phyloP scores from a whole-genome alignment of 805 yeast species.

The Saccharomycopsis synnaedendra region DNA sequence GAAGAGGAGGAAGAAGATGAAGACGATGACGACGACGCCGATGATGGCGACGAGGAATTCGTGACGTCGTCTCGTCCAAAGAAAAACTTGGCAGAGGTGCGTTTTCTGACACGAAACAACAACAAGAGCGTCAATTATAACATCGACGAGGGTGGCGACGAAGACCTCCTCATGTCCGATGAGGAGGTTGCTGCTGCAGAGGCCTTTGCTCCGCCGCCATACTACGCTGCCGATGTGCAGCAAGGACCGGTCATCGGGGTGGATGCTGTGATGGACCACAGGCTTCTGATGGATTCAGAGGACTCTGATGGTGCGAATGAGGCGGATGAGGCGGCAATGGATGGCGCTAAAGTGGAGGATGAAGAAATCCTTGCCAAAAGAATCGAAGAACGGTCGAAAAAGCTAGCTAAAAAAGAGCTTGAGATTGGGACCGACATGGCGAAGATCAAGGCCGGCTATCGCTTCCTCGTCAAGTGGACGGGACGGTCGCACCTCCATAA shows the following conservation, averaged over 20 bases:
- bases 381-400: slow-evolving; percentile 12
- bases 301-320: slow-evolving; percentile 17
- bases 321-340: slow-evolving; percentile 13
- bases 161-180: slow-evolving; percentile 23
- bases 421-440: slow-evolving; percentile 27
- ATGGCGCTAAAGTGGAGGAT: background rate
- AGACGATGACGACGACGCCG: slow-evolving; percentile 20
- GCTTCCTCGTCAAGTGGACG: slow-evolving; percentile 73
- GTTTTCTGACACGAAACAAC: slow-evolving; percentile 71
- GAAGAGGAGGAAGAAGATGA: slow-evolving; percentile 17
- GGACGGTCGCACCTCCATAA: slow-evolving; percentile 86
- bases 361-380: slow-evolving; percentile 18
- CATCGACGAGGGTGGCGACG: slow-evolving; percentile 48
- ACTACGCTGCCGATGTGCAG: background rate
- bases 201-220: slow-evolving; percentile 18
- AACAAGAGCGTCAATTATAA: slow-evolving; percentile 60
- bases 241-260: slow-evolving; percentile 20
- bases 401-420: slow-evolving; percentile 24
- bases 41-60: slow-evolving; percentile 23
- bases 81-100: slow-evolving; percentile 34
- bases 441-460: slow-evolving; percentile 49
- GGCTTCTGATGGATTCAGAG: slow-evolving; percentile 23
- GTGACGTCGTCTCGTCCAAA: slow-evolving; percentile 22
- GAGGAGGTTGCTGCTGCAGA: slow-evolving; percentile 16
- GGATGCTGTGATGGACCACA: slow-evolving; percentile 45